phyloP scores from a whole-genome alignment of 768 basidiomycete species.

The Leucosporidium scottii region DNA sequence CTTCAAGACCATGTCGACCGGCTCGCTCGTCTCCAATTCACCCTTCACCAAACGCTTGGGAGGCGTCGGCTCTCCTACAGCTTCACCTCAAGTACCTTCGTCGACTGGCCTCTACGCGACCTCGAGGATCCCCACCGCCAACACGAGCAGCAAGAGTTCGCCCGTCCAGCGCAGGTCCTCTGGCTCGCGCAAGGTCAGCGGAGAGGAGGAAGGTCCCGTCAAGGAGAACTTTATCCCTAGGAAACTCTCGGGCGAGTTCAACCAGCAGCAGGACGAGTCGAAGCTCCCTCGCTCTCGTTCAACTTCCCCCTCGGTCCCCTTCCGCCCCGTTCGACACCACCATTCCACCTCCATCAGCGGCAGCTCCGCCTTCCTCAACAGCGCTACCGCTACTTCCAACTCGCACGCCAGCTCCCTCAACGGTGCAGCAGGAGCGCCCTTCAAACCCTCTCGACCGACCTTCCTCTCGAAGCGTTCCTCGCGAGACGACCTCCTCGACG shows the following conservation, averaged over 20 bases:
- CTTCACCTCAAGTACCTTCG: background rate
- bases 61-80: background rate
- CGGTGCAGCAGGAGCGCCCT: background rate
- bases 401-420: background rate
- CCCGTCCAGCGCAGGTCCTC: background rate
- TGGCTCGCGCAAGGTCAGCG: slow-evolving; percentile 7
- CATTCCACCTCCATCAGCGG: background rate
- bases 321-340: slow-evolving; percentile 6
- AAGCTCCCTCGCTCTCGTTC: background rate
- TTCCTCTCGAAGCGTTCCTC: background rate
- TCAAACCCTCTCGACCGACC: slow-evolving; percentile 19
- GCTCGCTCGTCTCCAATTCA: slow-evolving; percentile 27
- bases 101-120: background rate
- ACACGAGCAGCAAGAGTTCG: background rate
- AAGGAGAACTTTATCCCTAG: slow-evolving; percentile 31
- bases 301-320: slow-evolving; percentile 16
- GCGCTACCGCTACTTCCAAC: background rate
- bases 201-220: slow-evolving; percentile 12
- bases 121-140: slow-evolving; percentile 9
- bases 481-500: background rate
- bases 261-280: background rate
- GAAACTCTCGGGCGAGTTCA: slow-evolving; percentile 19
- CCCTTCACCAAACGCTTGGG: slow-evolving; percentile 10
- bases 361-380: background rate
- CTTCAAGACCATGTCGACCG: slow-evolving; percentile 30